Conservation (phyloP, 1,139 yeast species). For the Oligophagozyma castellii region DNA sequence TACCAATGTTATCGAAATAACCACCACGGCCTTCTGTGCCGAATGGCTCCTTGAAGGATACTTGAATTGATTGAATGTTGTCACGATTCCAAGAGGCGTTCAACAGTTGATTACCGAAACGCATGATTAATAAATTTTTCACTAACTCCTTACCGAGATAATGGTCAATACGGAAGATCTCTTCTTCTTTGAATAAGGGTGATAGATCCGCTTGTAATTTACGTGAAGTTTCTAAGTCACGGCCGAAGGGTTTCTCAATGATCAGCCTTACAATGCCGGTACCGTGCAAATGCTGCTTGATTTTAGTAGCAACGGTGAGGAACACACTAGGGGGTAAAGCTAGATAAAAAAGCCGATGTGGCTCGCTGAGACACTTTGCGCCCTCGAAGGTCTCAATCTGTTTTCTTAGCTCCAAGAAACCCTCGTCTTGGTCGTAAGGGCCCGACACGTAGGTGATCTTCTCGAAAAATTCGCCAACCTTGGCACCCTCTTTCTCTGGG, state of each 20-base stretch:
- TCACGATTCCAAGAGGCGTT: conserved; percentile 79
- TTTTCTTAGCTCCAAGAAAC: conserved; percentile 44
- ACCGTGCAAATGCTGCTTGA: conserved; percentile 61
- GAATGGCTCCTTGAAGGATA: conserved; percentile 88
- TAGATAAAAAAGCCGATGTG: conserved; percentile 74
- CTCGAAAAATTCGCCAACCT: conserved; percentile 50
- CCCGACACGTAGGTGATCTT: conserved; percentile 61
- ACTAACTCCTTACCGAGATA: conserved; percentile 97
- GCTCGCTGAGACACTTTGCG: conserved; percentile 30
- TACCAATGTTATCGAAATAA: conserved; percentile 88
- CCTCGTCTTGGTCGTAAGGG: conserved; percentile 66
- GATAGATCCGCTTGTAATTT: conserved; percentile 63
- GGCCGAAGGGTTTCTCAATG: conserved; percentile 97
- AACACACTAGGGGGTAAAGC: conserved; percentile 94
- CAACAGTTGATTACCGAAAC: conserved; percentile 82
- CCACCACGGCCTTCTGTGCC: conserved; percentile 99
- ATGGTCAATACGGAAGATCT: conserved; percentile 90
- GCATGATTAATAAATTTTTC: conserved; percentile 72
- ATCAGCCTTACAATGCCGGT: conserved; percentile 69
- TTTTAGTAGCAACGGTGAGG: conserved; percentile 58
- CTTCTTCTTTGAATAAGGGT: conserved; percentile 83
- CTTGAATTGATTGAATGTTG: conserved; percentile 66
- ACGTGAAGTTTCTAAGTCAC: conserved; percentile 66
- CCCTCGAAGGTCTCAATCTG: conserved; percentile 48
- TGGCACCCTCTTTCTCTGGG: conserved; percentile 28